Conservation (phyloP, 2,329 filamentous ascomycete genomes). For the Cadophora luteo-olivacea region DNA sequence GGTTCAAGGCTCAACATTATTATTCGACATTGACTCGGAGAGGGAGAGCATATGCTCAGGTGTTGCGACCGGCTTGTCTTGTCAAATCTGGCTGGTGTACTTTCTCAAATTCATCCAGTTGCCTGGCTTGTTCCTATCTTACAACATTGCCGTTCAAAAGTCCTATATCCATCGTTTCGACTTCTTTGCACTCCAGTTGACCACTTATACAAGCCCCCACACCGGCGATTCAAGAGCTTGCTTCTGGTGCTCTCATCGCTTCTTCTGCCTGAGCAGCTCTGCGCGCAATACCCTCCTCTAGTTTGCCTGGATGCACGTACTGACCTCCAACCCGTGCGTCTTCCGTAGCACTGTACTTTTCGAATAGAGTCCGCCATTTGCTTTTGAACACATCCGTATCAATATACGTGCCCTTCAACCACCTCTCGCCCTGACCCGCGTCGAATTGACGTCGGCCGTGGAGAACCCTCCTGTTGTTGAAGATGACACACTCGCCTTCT, state of each 20-base stretch:
- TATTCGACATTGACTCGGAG: no score
- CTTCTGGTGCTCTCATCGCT: neutral
- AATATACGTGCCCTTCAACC: conserved; percentile 87
- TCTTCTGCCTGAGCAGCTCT: neutral
- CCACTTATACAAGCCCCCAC: neutral
- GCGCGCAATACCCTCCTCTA: neutral
- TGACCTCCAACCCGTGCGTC: neutral
- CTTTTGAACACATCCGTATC: conserved; percentile 67
- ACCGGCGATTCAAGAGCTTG: neutral
- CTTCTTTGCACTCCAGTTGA: neutral
- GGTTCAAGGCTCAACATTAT: no score
- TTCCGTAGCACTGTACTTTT: conserved; percentile 21
- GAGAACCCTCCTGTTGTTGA: conserved; percentile 85
- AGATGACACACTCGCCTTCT: conserved; percentile 89
- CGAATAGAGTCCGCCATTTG: conserved; percentile 49
- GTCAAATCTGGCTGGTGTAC: no score
- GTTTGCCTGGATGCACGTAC: neutral
- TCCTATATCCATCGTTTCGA: neutral
- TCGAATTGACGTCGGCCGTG: conserved; percentile 85
- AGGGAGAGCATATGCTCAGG: no score
- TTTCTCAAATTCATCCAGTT: no score
- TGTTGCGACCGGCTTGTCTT: no score
- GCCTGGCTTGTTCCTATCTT: neutral
- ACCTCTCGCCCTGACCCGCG: conserved; percentile 68
- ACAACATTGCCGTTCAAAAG: neutral